Conservation (phyloP, 495 filamentous ascomycete genomes). For the Talaromyces ruber region DNA sequence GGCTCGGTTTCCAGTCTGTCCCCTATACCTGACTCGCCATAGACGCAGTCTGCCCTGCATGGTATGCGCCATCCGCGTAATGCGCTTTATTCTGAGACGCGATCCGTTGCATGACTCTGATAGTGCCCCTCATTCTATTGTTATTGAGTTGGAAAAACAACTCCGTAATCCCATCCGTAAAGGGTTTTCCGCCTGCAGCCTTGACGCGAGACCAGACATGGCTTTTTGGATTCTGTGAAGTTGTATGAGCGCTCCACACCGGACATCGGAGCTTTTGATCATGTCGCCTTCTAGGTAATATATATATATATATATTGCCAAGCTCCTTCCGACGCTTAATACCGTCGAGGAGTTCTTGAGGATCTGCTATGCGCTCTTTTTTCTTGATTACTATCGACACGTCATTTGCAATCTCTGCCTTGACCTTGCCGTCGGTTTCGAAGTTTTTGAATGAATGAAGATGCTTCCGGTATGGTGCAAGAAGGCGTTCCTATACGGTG, state of each 20-base stretch:
- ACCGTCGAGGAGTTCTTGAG: neutral
- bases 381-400: neutral
- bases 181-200: neutral
- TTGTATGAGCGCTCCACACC: neutral
- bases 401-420: neutral
- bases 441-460: neutral
- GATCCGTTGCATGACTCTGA: neutral
- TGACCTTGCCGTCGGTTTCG: neutral
- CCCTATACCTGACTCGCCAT: neutral
- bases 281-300: neutral
- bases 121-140: neutral
- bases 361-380: neutral
- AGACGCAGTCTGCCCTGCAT: neutral
- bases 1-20: neutral
- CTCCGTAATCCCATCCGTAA: neutral
- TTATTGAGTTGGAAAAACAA: neutral
- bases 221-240: neutral
- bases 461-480: neutral
- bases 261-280: neutral
- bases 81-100: neutral
- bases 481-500: neutral
- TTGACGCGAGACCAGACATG: neutral
- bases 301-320: neutral
- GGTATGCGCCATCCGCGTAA: neutral
- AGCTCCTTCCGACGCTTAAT: neutral